Conservation (phyloP, 768 basidiomycete genomes). For the Leccinum obscurum region DNA sequence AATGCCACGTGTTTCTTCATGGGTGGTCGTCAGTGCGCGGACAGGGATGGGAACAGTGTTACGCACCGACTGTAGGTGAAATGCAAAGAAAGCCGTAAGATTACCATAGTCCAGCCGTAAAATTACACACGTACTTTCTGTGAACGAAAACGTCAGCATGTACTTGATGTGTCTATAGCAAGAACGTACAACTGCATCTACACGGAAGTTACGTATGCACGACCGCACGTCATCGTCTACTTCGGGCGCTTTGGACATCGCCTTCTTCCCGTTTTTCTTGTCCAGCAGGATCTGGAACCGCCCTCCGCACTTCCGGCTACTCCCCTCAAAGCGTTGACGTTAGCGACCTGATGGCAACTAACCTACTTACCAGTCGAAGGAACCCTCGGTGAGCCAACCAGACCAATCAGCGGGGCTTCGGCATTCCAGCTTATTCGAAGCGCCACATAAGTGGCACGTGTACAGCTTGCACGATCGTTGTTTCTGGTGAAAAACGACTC, state of each 20-base stretch:
- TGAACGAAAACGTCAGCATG: background rate
- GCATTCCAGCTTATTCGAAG: constrained; percentile 19
- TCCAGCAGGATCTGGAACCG: constrained; percentile 28
- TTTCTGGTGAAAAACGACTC: constrained; percentile 22
- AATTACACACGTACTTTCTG: constrained; percentile 20
- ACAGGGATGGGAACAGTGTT: background rate
- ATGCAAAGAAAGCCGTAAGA: background rate
- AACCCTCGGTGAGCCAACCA: constrained; percentile 24
- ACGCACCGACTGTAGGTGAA: constrained; percentile 16
- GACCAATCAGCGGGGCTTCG: constrained; percentile 11
- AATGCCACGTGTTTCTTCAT: constrained; percentile 62
- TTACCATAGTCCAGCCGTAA: background rate
- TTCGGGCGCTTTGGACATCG: background rate
- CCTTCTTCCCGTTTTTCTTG: constrained; percentile 15
- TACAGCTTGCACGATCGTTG: constrained; percentile 14
- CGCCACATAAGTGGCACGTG: constrained; percentile 23
- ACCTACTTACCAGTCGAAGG: constrained; percentile 25
- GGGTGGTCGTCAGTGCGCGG: constrained; percentile 1
- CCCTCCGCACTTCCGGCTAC: constrained; percentile 21
- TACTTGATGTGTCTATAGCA: background rate
- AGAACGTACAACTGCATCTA: constrained; percentile 20
- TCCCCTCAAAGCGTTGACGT: background rate
- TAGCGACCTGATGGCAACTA: background rate
- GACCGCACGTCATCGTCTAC: constrained; percentile 20
- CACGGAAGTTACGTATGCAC: constrained; percentile 29